Percentiles rank a stretch among this genome's conserved stretches.
phyloP scores from a whole-genome alignment of 2,329 filamentous ascomycete species.

The Emergomyces pasteurianus region DNA sequence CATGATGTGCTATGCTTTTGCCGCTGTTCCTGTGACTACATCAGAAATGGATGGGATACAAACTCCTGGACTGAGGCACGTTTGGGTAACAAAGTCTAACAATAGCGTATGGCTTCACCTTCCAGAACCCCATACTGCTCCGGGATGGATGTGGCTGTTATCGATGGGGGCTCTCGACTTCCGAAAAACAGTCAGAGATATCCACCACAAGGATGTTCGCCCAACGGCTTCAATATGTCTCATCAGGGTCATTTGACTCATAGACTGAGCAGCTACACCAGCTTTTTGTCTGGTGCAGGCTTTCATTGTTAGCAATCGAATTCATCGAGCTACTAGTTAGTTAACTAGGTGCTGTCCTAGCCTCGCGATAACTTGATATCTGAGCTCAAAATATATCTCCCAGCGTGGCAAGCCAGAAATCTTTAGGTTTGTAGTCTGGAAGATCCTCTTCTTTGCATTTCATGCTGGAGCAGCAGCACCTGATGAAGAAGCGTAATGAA shows the following conservation, averaged over 20 bases:
- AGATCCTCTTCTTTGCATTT: constrained; percentile 1
- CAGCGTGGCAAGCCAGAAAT: constrained; percentile 1
- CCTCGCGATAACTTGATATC: too few species aligned
- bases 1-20: neutral
- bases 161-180: too few species aligned
- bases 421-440: neutral
- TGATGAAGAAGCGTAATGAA: too few species aligned
- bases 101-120: constrained; percentile 21
- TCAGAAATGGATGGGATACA: constrained; percentile 1
- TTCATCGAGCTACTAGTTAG: too few species aligned
- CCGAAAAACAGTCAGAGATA: constrained; percentile 13
- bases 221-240: neutral
- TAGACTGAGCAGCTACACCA: neutral
- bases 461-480: neutral
- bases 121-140: constrained; percentile 4
- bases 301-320: constrained; percentile 13
- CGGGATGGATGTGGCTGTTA: neutral
- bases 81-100: constrained; percentile 26
- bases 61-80: constrained; percentile 25
- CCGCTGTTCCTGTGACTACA: neutral
- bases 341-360: too few species aligned
- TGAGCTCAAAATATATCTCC: neutral
- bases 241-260: neutral
- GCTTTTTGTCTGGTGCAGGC: constrained; percentile 7
- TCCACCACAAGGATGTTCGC: constrained; percentile 8